Conservation (phyloP, 164 flowering plant species). For the Saururus chinensis region DNA sequence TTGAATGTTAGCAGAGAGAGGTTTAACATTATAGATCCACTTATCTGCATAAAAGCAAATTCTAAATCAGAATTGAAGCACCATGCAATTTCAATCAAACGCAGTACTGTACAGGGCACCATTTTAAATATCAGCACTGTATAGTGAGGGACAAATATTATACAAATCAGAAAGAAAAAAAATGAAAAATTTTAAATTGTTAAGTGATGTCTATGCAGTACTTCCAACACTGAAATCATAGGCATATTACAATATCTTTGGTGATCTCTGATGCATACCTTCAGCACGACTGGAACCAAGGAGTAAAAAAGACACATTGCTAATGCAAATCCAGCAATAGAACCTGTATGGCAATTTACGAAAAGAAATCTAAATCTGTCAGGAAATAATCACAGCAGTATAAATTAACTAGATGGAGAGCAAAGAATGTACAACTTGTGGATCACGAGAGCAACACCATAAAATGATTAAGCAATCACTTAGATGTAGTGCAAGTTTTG, state of each 20-base stretch:
- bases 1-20: constrained; percentile 80
- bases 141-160: too few relatives aligned
- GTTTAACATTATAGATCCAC: constrained; percentile 80
- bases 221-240: too few relatives aligned
- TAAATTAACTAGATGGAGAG: too few relatives aligned
- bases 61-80: background rate
- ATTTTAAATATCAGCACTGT: background rate
- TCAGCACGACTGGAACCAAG: constrained; percentile 68
- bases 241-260: too few relatives aligned
- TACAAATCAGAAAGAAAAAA: too few relatives aligned
- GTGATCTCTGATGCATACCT: constrained; percentile 34
- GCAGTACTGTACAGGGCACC: too few relatives aligned
- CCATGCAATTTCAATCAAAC: too few relatives aligned
- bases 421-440: too few relatives aligned
- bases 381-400: background rate
- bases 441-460: too few relatives aligned
- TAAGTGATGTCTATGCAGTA: too few relatives aligned
- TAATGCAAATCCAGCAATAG: constrained; percentile 60
- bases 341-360: constrained; percentile 29
- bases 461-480: too few relatives aligned
- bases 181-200: background rate
- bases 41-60: constrained; percentile 31
- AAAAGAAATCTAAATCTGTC: background rate
- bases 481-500: too few relatives aligned
- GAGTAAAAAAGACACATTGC: constrained; percentile 95